Evolutionary conservation across 371 early-diverging fungal genomes (phyloP).

Genomic region (Sporodiniella umbellata): DNA sequence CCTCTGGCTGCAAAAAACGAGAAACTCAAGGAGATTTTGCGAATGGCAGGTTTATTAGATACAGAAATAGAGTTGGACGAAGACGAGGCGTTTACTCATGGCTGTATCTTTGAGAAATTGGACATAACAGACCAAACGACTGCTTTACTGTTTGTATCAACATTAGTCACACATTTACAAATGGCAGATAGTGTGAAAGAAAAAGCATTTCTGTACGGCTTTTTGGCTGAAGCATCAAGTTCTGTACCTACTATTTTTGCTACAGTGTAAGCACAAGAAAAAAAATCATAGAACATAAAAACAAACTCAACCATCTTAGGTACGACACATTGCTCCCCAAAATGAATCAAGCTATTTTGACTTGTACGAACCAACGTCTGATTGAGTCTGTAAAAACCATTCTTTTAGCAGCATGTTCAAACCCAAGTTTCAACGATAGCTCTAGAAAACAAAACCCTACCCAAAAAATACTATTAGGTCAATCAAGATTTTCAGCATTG

Average conservation of each 20-base stretch:
- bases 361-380: slow-evolving; percentile 65
- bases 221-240: slow-evolving; percentile 79
- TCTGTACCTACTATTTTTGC: slow-evolving; percentile 74
- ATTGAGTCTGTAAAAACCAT: slow-evolving; percentile 77
- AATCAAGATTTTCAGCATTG: slow-evolving; percentile 49
- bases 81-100: slow-evolving; percentile 15
- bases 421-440: slow-evolving; percentile 47
- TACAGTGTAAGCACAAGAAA: slow-evolving; percentile 55
- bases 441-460: slow-evolving; percentile 40
- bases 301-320: no score
- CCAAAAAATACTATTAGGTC: slow-evolving; percentile 51
- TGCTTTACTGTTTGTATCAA: slow-evolving; percentile 70
- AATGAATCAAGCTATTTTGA: slow-evolving; percentile 72
- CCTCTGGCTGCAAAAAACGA: slow-evolving; percentile 67
- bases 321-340: slow-evolving; percentile 73
- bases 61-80: slow-evolving; percentile 25
- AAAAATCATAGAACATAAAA: no score
- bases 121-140: slow-evolving; percentile 68
- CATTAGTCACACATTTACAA: slow-evolving; percentile 80
- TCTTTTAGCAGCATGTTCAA: slow-evolving; percentile 72
- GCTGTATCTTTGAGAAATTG: slow-evolving; percentile 56
- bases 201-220: slow-evolving; percentile 76
- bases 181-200: slow-evolving; percentile 84
- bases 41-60: slow-evolving; percentile 49
- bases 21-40: slow-evolving; percentile 59